Percentiles rank a stretch among this genome's conserved stretches.
Evolutionary conservation across 306 rosid genomes (phyloP).

Genomic region (Gastrolobium bilobum): DNA sequence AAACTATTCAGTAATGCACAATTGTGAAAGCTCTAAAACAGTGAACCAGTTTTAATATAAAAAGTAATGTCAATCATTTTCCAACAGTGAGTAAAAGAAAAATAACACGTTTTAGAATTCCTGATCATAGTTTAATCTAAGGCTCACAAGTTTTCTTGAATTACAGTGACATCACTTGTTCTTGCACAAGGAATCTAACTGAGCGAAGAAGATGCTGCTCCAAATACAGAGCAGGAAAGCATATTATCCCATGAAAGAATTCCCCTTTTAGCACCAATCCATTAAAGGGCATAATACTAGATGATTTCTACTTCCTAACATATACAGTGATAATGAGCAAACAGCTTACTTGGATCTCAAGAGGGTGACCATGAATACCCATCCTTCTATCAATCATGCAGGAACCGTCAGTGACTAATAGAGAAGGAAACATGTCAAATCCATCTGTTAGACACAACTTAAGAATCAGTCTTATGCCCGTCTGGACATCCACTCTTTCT

Average conservation of each 20-base stretch:
- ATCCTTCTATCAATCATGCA: conserved; percentile 98
- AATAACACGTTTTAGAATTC: background rate
- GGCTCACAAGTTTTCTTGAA: background rate
- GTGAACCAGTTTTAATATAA: background rate
- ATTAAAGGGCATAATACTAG: conserved; percentile 20
- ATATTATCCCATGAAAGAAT: background rate
- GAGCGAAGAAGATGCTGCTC: conserved; percentile 12
- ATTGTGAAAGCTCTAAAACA: conserved; percentile 15
- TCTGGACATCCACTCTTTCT: conserved; percentile 94
- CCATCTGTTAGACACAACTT: conserved; percentile 86
- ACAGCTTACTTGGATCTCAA: conserved; percentile 86
- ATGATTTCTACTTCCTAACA: conserved; percentile 38
- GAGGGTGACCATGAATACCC: conserved; percentile 98
- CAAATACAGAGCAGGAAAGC: conserved; percentile 29
- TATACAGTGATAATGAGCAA: conserved; percentile 10
- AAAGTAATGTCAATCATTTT: conserved; percentile 19
- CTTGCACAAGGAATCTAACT: conserved; percentile 16
- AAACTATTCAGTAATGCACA: background rate
- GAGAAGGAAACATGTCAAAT: conserved; percentile 95
- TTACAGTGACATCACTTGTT: background rate
- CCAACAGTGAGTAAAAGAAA: conserved; percentile 22
- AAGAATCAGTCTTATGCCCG: conserved; percentile 85
- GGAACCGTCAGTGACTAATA: conserved; percentile 89
- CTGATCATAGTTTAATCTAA: conserved; percentile 6
- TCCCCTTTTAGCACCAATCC: background rate